These are phyloP conservation scores for Phytophthora citricola DNA, from an alignment of 352 stramenopile genomes.

Conservation along the genomic window DNA sequence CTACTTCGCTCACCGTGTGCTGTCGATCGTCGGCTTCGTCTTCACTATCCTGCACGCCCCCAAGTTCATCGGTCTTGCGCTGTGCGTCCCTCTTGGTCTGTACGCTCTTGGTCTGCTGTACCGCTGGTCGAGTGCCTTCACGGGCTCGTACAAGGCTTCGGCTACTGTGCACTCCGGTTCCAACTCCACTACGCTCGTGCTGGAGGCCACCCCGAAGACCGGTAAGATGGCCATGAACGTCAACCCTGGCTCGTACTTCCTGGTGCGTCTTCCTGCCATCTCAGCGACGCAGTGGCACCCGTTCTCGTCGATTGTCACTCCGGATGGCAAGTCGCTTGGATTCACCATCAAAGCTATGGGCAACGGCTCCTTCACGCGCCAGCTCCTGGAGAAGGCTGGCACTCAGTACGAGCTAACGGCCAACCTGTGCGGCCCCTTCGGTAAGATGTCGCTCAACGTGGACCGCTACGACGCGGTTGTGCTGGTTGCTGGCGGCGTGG, in stretches of 20 bases:
- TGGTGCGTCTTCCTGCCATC: constrained; percentile 71
- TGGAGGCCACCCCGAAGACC: constrained; percentile 63
- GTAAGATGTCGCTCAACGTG: constrained; percentile 66
- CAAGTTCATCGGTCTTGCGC: constrained; percentile 60
- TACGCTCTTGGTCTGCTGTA: constrained; percentile 65
- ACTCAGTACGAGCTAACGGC: constrained; percentile 52
- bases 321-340: constrained; percentile 77
- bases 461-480: constrained; percentile 73
- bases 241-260: constrained; percentile 77
- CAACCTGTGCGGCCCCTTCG: constrained; percentile 74
- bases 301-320: constrained; percentile 81
- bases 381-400: constrained; percentile 51
- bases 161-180: constrained; percentile 47
- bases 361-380: constrained; percentile 58
- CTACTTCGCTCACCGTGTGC: constrained; percentile 76
- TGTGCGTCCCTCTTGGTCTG: constrained; percentile 67
- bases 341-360: constrained; percentile 76
- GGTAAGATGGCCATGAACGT: constrained; percentile 64
- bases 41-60: constrained; percentile 76
- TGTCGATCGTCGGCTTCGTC: constrained; percentile 77
- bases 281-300: constrained; percentile 78
- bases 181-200: constrained; percentile 59
- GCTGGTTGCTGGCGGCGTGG: constrained; percentile 73
- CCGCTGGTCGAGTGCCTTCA: constrained; percentile 61
- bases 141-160: constrained; percentile 51